Base-by-base conservation (phyloP, 257 asterid species). In the Schizonepeta tenuifolia region DNA sequence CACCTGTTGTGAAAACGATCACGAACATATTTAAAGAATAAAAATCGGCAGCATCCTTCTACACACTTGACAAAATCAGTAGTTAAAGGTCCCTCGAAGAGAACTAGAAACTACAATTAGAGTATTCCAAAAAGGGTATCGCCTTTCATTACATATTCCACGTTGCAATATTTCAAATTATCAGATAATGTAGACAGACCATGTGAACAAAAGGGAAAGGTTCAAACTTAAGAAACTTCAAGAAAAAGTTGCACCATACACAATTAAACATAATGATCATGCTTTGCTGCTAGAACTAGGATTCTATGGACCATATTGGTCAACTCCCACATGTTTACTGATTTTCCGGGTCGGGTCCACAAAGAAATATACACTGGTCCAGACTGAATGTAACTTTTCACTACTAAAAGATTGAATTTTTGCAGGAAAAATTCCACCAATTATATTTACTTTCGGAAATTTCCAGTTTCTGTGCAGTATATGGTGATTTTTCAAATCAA, bases 1-100 rank as follows among this genome's bases (percentile, higher is more conserved):
- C 7, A 95, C 97, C 99, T 95, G 84, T 4, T 31, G 54, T 18
- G 41, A 20, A 57, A 65, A 55, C 63, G 56, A 65, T 40, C 9
- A 13, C 28, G 15, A 57, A 47, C 11, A 26, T 12, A 31, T 54
- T 44, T 55, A 14, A 12, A 59, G 12, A 13, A 21, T 31, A 10
- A 22, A 9, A 11, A 49, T 15, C 22, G 3, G 69, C 22, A 24
- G 26, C 26, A 54, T 70, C 56, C 67, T 54, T 17, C 0, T 26
- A 26, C n/a, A 51, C 1, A 3, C 13, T 12, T 24, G 24, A 24
- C 6, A 47, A 53, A 35, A 12, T 38, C 49, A 8, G 15, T 35
- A 17, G 24, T 33, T 38, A 55, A 36, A 49, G 4, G 36, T 61
- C 22, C 26, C 7, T 21, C 28, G 21, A 47, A 36, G 65, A 1